phyloP scores from a whole-genome alignment of 352 stramenopile genomes.

The Pythium coloratum region DNA sequence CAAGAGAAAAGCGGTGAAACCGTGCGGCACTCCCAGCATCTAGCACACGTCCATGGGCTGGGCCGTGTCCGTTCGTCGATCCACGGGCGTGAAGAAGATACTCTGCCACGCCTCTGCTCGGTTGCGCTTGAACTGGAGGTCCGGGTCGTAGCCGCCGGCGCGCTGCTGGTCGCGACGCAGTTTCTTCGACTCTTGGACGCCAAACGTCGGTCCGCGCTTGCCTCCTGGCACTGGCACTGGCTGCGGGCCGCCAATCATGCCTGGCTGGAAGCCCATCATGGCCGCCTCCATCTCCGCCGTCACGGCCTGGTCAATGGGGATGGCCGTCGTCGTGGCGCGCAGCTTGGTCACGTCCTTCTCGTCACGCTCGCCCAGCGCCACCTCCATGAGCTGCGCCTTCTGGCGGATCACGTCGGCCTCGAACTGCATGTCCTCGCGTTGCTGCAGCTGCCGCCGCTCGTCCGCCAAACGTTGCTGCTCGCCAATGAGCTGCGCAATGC shows the following conservation, averaged over 20 bases:
- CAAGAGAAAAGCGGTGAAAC: background rate
- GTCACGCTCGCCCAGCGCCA: conserved; percentile 80
- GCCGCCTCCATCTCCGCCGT: conserved; percentile 87
- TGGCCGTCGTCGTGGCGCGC: conserved; percentile 71
- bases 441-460: conserved; percentile 73
- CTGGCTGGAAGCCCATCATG: conserved; percentile 88
- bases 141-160: conserved; percentile 76
- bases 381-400: conserved; percentile 85
- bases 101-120: conserved; percentile 75
- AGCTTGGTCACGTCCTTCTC: conserved; percentile 76
- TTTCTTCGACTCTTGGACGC: conserved; percentile 79
- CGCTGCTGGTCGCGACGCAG: conserved; percentile 77
- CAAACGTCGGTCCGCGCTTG: conserved; percentile 77
- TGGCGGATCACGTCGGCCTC: conserved; percentile 78
- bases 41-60: conserved; percentile 34
- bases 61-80: conserved; percentile 18
- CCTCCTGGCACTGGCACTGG: conserved; percentile 74
- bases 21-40: background rate
- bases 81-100: conserved; percentile 66
- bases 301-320: conserved; percentile 86
- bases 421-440: conserved; percentile 79
- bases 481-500: conserved; percentile 80
- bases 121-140: conserved; percentile 80
- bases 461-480: conserved; percentile 81
- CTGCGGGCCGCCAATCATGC: conserved; percentile 69